Base-by-base conservation (phyloP, 441 rosid genomes). In the Arabidopsis lyrata region DNA sequence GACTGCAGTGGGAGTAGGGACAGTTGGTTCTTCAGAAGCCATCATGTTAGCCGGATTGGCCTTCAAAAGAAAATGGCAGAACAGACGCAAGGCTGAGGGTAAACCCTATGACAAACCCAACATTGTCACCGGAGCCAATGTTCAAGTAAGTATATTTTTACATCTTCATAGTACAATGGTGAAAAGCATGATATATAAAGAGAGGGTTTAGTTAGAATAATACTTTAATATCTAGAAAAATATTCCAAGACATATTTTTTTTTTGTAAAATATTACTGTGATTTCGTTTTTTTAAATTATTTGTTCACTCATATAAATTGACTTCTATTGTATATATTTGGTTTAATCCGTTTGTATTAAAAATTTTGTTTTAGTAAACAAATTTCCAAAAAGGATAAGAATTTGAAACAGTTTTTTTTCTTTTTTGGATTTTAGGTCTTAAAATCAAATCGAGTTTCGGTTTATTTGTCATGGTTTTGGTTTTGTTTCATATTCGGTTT, bases 91-190 rank as follows among this genome's bases (percentile, higher is more conserved):
- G 60, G 83, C 80, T 4, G 69, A 84, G 64, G 87, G 87, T 41
- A 82, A 82, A 66, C 84, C 87, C 12, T 68, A n/a, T 7, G 87
- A 84, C 67, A 84, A 80, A 47, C 87, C 87, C 29, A 84, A 84
- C 74, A 84, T 84, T 58, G 85, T 84, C 70, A 84, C 87, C 1
- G 87, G 87, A 34, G 86, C 87, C 62, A 84, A 84, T 41, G 87
- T 84, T 56, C 87, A 84, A 77, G 83, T 83, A 73, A 44, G 66
- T 61, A 52, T 18, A 8, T 8, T 16, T 8, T 16, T 16, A 47
- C 6, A 48, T 16, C 2, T 48, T 48, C 10, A 6, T 45, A 15
- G 49, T 45, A 15, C 20, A 14, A 44, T 6, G 10, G 49, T 45
- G 20, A n/a, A 45, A 35, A 65, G 10, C 5, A 14, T 50, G 5